These are phyloP conservation scores for Chrysanthemum lavandulifolium DNA, from an alignment of 129 eudicot species.

Conservation along the genomic window DNA sequence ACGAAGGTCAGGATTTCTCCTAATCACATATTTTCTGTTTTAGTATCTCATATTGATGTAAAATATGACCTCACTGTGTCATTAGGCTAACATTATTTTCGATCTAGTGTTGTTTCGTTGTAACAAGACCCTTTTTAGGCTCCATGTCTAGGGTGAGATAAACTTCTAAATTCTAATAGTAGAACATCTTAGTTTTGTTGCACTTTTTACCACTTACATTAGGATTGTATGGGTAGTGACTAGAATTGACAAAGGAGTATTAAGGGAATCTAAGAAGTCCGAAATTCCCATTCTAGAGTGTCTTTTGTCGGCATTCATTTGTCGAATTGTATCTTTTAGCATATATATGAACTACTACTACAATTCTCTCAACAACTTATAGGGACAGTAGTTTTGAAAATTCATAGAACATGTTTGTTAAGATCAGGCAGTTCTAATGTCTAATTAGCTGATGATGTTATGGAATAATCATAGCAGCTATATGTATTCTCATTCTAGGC, in stretches of 20 bases:
- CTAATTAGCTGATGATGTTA: constrained; percentile 14
- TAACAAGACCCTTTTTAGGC: background rate
- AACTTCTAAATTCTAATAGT: constrained; percentile 1
- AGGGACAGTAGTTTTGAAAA: constrained; percentile 9
- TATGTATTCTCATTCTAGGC: constrained; percentile 12
- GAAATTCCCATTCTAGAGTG: background rate
- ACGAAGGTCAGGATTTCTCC: constrained; percentile 17
- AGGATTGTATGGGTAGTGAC: constrained; percentile 3
- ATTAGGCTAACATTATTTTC: background rate
- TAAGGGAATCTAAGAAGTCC: constrained; percentile 9
- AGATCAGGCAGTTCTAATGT: background rate
- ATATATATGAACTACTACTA: background rate
- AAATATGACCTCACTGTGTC: background rate
- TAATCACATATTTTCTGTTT: constrained; percentile 1
- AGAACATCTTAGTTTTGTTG: background rate
- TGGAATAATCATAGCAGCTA: constrained; percentile 27
- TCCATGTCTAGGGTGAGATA: background rate
- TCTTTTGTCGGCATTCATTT: constrained; percentile 6
- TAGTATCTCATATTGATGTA: background rate
- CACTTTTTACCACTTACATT: too few relatives aligned
- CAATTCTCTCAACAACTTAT: constrained; percentile 1
- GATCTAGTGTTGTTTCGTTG: background rate
- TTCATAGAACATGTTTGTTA: constrained; percentile 3
- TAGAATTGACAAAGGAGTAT: constrained; percentile 11
- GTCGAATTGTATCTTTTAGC: background rate